Base-by-base conservation (phyloP, 2,329 filamentous ascomycete genomes). In the Arthrobotrys sphaeroides region DNA sequence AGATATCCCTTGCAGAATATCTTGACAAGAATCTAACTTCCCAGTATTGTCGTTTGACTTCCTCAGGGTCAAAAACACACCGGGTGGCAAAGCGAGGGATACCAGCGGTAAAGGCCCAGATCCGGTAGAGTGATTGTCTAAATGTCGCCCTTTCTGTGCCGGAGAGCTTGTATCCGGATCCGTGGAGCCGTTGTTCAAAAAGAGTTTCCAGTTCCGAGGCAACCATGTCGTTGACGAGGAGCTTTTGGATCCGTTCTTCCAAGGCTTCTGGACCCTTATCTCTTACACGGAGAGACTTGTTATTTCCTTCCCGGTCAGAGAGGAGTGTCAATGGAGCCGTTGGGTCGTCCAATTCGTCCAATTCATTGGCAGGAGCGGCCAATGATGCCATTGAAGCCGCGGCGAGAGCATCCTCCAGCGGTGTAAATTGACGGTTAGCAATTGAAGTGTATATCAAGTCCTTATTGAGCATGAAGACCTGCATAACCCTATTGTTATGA, bases 391-490 rank as follows among this genome's bases (percentile, higher is more conserved):
- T 76, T 16, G 73, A 76, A n/a, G 73, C 73, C 26, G 73, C 73
- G 16, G 64, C 73, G 7, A 76, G 65, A 7, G 73, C 73, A 47
- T 76, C 73, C 20, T 69, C 65, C 36, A 76, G 45, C 7, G 73
- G 73, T 3, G 59, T 38, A 59, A 76, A 76, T 49, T 76, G 73
- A 38, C 73, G 73, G 53, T 53, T 65, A 18, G 73, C 73, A 38
- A 76, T 61, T 33, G 65, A 59, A 33, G 73, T 60, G 22, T 76
- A 76, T 22, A 76, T 70, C 16, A 60, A 42, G 26, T 69, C 59
- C 53, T 76, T 76, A 51, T 76, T 70, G 73, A 69, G 73, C 59
- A 66, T 60, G 60, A 76, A 76, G 1, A 76, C 65, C 18, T 70
- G 64, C 65, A 70, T 70, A 24, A 70, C 73, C 24, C 53, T 76